These are phyloP conservation scores for Melocanna baccifera DNA, from an alignment of 176 grass and related monocot species.

Conservation along the genomic window DNA sequence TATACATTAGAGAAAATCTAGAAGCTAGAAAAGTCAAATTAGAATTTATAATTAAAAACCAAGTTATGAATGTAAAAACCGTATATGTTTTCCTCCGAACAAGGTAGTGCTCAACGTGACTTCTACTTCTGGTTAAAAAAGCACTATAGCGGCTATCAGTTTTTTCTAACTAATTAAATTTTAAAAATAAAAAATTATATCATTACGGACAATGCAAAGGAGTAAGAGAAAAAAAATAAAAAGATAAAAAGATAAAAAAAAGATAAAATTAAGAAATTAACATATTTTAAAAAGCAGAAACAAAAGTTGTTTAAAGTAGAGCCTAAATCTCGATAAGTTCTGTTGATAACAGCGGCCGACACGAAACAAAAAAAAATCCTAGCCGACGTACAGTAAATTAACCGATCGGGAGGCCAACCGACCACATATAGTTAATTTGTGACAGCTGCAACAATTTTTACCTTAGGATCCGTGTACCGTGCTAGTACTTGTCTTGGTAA, in stretches of 20 bases:
- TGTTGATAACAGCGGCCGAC: not conserved
- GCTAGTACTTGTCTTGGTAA: not conserved
- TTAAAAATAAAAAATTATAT: no score
- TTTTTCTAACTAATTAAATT: no score
- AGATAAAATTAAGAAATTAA: no score
- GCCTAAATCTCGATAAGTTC: not conserved
- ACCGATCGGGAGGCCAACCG: not conserved
- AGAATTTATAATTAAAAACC: not conserved
- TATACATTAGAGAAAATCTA: no score
- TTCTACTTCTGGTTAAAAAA: no score
- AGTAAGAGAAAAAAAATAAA: no score
- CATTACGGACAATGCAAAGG: accelerated
- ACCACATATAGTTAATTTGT: not conserved
- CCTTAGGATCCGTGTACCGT: not conserved
- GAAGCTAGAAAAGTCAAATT: not conserved
- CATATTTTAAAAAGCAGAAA: accelerated
- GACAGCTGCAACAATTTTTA: not conserved
- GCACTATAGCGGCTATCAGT: no score
- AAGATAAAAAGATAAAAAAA: no score
- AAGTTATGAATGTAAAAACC: not conserved
- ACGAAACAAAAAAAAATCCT: not conserved
- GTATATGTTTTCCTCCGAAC: not conserved
- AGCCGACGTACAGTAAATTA: not conserved
- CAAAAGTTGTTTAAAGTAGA: no score
- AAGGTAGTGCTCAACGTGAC: no score